These are phyloP conservation scores for Pyrus communis DNA, from an alignment of 306 rosid species.

Conservation along the genomic window DNA sequence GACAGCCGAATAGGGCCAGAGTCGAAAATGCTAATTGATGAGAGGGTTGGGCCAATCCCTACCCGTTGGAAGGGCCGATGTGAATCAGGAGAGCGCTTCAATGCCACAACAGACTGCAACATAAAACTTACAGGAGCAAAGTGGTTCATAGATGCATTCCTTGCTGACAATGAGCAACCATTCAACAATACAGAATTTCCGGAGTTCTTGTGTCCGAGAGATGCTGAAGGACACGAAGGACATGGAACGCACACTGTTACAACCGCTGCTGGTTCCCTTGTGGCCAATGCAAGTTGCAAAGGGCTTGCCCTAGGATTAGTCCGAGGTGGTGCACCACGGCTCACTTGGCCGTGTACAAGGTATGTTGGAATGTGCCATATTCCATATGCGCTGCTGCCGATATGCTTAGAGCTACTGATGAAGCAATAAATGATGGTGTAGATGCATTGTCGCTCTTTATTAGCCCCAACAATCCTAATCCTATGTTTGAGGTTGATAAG, in stretches of 20 bases:
- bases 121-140: conserved; percentile 5
- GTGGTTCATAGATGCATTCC: neutral
- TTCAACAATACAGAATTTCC: conserved; percentile 11
- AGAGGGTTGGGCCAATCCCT: conserved; percentile 11
- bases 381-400: conserved; percentile 35
- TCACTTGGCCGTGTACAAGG: conserved; percentile 43
- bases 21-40: neutral
- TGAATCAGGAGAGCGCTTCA: neutral
- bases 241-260: conserved; percentile 47
- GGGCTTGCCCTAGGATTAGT: conserved; percentile 42
- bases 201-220: conserved; percentile 39
- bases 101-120: conserved; percentile 6
- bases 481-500: conserved; percentile 5
- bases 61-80: conserved; percentile 7
- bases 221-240: conserved; percentile 21
- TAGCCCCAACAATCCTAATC: no score
- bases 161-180: conserved; percentile 34
- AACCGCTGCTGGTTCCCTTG: conserved; percentile 33
- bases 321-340: conserved; percentile 47
- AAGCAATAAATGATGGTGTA: conserved; percentile 24
- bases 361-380: conserved; percentile 34
- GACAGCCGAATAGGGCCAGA: conserved; percentile 10
- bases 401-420: conserved; percentile 37
- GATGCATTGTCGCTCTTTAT: conserved; percentile 40
- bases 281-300: conserved; percentile 28